Evolutionary conservation across 2,329 filamentous ascomycete genomes (phyloP), one percentile per base, ranked within the genome.

Genomic region (Whalleya microplaca): DNA sequence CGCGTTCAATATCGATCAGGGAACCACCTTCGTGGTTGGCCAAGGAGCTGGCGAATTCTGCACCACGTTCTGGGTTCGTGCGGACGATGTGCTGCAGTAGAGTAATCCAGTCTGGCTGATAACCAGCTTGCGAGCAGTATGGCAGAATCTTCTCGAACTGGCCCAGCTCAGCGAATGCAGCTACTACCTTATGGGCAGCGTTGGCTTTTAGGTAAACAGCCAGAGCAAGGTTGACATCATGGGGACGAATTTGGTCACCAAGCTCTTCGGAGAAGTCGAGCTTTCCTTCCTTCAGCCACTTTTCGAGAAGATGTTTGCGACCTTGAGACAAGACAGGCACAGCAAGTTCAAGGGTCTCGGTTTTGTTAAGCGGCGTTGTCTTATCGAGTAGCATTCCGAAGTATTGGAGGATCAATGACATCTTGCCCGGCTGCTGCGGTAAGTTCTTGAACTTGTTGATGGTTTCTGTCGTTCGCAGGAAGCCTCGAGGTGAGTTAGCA

Each of bases 311-410:
- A 71, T 98, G 92, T 78, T 97, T 98, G 64, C 95, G 87, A 74
- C 93, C 95, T 76, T 99, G 95, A 54, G 90, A 87, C 55, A 99
- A 83, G 19, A 99, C 95, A 19, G 95, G 95, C 64, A 92, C 87
- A 9, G 95, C 93, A 59, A 99, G 83, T 78, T 99, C 95, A 41
- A 99, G 80, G 45, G 93, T 96, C 77, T 99, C 95, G 64, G 96
- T 90, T 72, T 89, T 87, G 78, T 99, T 99, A 45, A 99, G 80
- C 23, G 85, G 70, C 2, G 70, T 85, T 56, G 95, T 94, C 84
- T 99, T 97, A 73, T 99, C 96, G 32, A 99, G 83, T 43, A 99
- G 83, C 85, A 97, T 92, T 61, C 95, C 95, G 66, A 99, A 99
- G 77, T 99, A 99, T 73, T 98, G 95, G 51, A 99, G 82, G 57